Percentiles rank a stretch among this genome's conserved stretches.
These are phyloP conservation scores for Talaromyces sp. DNA, from an alignment of 2,329 filamentous ascomycete genomes.

Conservation along the genomic window DNA sequence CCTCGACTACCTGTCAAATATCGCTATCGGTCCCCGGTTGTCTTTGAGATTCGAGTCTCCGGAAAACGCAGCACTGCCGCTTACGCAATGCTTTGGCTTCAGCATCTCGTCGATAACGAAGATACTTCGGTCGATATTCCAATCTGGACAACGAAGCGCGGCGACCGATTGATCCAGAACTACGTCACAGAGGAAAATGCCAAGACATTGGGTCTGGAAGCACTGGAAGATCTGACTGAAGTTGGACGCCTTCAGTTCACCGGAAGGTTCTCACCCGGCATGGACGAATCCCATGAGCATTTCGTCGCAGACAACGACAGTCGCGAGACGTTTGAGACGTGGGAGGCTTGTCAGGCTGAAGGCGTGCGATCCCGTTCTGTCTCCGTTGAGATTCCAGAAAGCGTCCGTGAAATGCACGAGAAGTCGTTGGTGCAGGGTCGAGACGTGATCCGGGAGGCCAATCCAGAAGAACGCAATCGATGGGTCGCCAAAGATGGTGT, in stretches of 20 bases:
- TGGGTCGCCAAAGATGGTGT: constrained; percentile 77
- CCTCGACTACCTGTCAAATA: constrained; percentile 81
- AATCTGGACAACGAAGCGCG: constrained; percentile 77
- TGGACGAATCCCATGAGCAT: constrained; percentile 74
- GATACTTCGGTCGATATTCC: constrained; percentile 76
- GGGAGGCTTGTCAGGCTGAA: constrained; percentile 86
- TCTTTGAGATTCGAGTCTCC: constrained; percentile 74
- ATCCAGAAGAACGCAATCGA: constrained; percentile 60
- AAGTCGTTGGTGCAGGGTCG: constrained; percentile 72
- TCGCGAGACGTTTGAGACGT: constrained; percentile 88
- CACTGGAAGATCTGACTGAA: constrained; percentile 70
- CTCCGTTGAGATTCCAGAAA: constrained; percentile 64
- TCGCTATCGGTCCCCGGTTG: constrained; percentile 81
- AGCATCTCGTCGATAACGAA: constrained; percentile 76
- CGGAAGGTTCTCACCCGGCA: constrained; percentile 81
- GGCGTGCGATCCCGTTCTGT: constrained; percentile 73
- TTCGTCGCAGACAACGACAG: constrained; percentile 85
- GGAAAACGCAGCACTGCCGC: constrained; percentile 67
- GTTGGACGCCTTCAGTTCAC: constrained; percentile 76
- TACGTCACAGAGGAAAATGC: constrained; percentile 81
- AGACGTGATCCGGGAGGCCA: constrained; percentile 70
- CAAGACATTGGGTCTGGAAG: constrained; percentile 56
- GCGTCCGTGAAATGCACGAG: constrained; percentile 72
- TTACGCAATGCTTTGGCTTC: constrained; percentile 79
- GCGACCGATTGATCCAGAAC: constrained; percentile 76